Base-by-base conservation (phyloP, 2,329 filamentous ascomycete species). In the Tolypocladium cylindrosporum region DNA sequence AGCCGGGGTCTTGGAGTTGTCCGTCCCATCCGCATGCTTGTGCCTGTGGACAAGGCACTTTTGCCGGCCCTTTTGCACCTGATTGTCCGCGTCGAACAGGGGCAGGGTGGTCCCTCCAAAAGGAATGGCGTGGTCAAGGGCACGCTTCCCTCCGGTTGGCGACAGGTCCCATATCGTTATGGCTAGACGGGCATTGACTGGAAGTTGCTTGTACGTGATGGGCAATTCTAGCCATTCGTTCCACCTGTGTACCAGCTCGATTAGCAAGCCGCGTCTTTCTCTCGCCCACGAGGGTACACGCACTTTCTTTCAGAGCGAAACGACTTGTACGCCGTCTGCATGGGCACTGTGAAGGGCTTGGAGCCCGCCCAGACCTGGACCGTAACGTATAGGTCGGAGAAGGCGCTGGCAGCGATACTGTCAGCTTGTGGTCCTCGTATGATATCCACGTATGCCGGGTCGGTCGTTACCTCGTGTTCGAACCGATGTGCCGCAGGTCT, bases 111-210 rank as follows among this genome's bases (percentile, higher is more conserved):
- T 97, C 41, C 94, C 94, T 7, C 93, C 94, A 68, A 97, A 99
- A 0, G 94, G 93, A 21, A 96, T 84, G 16, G 90, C 86, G 74
- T 96, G 91, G 21, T 86, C 86, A 57, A 87, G 80, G 5, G 86
- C 84, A 14, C 83, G 83, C 42, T 83, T 79, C 6, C 85, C 86
- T 13, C 89, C 90, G 13, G 87, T 84, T 0, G 92, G 91, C 2
- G 90, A 95, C 19, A 97, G 73, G 69, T 99, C 95, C 94, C 94
- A 99, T 59, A 97, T 76, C 0, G 95, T 99, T 59, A 99, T 90
- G 24, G 92, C 92, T 41, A 99, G 80, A 67, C 90, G 89, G 2
- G 92, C 86, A 66, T 91, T 90, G 50, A 87, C 77, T 0, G 94
- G 92, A 1, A 96, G 82, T 59, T 88, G 87, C 61, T 89, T 87